These are phyloP conservation scores for Salix caprea DNA, from an alignment of 345 rosid species.

Conservation along the genomic window DNA sequence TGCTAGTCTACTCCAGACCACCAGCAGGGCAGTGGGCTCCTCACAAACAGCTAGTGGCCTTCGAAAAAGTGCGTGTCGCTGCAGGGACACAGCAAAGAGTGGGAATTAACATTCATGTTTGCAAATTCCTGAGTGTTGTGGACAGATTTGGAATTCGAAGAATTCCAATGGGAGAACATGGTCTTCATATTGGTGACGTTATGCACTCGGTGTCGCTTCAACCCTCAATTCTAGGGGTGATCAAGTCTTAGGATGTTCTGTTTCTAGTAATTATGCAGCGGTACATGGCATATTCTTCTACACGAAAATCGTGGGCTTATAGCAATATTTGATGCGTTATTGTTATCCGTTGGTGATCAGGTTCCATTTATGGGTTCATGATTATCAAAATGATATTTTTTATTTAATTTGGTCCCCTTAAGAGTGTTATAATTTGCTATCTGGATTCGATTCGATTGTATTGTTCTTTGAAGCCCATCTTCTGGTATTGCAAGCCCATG, in stretches of 20 bases:
- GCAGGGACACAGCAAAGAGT: constrained; percentile 49
- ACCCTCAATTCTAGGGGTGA: constrained; percentile 46
- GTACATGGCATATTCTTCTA: not conserved
- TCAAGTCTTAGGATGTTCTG: constrained; percentile 29
- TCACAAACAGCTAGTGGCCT: constrained; percentile 64
- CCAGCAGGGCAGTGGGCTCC: constrained; percentile 73
- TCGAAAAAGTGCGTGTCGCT: constrained; percentile 53
- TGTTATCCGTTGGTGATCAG: not conserved
- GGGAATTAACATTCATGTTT: constrained; percentile 62
- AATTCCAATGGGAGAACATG: constrained; percentile 75
- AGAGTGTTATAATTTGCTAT: not conserved
- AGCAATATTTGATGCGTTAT: not conserved
- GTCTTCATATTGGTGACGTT: constrained; percentile 58
- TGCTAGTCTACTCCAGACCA: constrained; percentile 65
- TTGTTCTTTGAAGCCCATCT: not conserved
- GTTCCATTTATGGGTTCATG: too few relatives aligned
- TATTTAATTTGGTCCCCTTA: too few relatives aligned
- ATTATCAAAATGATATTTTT: too few relatives aligned
- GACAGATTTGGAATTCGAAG: constrained; percentile 74
- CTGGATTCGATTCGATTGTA: not conserved
- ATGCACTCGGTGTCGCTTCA: constrained; percentile 64
- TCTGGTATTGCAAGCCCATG: not conserved
- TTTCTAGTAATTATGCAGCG: not conserved
- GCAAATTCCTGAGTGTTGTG: constrained; percentile 79
- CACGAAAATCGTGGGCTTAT: not conserved